Evolutionary conservation across 305 asterid species (phyloP), one percentile per base, ranked within the genome.

Genomic region (Fraxinus dipetala): DNA sequence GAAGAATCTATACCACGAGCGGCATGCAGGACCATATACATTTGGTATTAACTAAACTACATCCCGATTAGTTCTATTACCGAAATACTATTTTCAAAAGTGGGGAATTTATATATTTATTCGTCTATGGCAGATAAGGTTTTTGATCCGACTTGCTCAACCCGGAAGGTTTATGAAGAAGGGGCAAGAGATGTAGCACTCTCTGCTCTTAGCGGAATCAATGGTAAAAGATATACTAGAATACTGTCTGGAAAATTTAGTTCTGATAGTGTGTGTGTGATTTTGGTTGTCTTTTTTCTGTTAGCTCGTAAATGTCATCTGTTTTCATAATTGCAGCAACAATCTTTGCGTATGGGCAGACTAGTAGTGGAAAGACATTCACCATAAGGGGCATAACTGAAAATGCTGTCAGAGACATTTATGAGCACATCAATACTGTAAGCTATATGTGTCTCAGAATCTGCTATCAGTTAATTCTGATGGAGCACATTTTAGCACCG

Each of bases 341-440:
- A 28, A 91, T 96, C 72, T 96, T 95, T 82, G 98, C 98, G 11
- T 96, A 94, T 83, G 99, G 98, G 65, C 98, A 96, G 89, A 96
- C 98, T 78, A 93, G 97, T 78, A 96, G 99, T 80, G 99, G 99
- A 31, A 96, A 96, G 88, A 94, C 98, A 16, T 96, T 89, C 85
- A 96, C 99, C 28, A 96, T 96, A 97, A 91, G 93, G 87, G 99
- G 98, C 43, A 91, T 96, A 82, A 91, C 96, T 32, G 99, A 93
- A 84, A 87, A 89, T 90, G 94, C 93, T 38, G 87, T 96, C 74
- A 91, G 86, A 79, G 98, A 96, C 91, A 94, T 96, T 40, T 94
- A 89, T 83, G 89, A 91, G 87, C 96, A 92, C 85, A 87, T 96
- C 74, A 87, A 85, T 77, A 76, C 16, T 38, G 99, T 96, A 88